These are phyloP conservation scores for Calonectria multiphialidica DNA, from an alignment of 2,329 filamentous ascomycete species.

Conservation along the genomic window DNA sequence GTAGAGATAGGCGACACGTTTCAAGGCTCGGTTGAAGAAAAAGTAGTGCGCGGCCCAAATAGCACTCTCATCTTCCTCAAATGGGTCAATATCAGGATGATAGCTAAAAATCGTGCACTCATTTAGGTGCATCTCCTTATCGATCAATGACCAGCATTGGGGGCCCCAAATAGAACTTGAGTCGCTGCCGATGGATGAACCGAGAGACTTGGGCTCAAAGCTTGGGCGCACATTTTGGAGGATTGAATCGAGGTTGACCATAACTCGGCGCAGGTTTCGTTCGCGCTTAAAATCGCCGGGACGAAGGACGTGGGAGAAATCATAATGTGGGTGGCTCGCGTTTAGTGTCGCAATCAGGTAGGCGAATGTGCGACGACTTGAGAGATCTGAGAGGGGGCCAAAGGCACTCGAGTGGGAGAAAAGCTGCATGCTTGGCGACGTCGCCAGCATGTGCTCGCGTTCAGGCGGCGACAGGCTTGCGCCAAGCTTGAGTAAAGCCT, in stretches of 20 bases:
- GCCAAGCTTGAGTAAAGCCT: slow-evolving; percentile 86
- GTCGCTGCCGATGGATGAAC: slow-evolving; percentile 55
- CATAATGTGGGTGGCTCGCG: slow-evolving; percentile 90
- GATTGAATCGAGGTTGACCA: slow-evolving; percentile 88
- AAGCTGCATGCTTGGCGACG: slow-evolving; percentile 68
- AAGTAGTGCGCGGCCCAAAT: slow-evolving; percentile 98
- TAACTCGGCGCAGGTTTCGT: slow-evolving; percentile 82
- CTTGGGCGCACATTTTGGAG: slow-evolving; percentile 86
- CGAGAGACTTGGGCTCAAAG: slow-evolving; percentile 58
- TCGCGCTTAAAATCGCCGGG: slow-evolving; percentile 92
- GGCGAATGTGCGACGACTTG: slow-evolving; percentile 91
- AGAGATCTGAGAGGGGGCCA: slow-evolving; percentile 87
- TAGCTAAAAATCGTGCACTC: slow-evolving; percentile 94
- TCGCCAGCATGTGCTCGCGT: slow-evolving; percentile 75
- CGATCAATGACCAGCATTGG: slow-evolving; percentile 90
- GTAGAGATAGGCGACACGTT: slow-evolving; percentile 94
- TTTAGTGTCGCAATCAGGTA: slow-evolving; percentile 98
- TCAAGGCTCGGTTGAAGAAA: slow-evolving; percentile 94
- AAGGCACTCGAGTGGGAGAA: slow-evolving; percentile 92
- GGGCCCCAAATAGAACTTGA: slow-evolving; percentile 82
- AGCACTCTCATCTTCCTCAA: slow-evolving; percentile 90
- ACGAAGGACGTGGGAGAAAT: slow-evolving; percentile 92
- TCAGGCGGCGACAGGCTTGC: slow-evolving; percentile 89
- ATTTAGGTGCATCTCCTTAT: slow-evolving; percentile 93
- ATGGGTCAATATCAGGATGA: slow-evolving; percentile 88